Percentiles rank a stretch among this genome's conserved stretches.
Conservation (phyloP, 495 filamentous ascomycete genomes). For the Penicillium paradoxum region DNA sequence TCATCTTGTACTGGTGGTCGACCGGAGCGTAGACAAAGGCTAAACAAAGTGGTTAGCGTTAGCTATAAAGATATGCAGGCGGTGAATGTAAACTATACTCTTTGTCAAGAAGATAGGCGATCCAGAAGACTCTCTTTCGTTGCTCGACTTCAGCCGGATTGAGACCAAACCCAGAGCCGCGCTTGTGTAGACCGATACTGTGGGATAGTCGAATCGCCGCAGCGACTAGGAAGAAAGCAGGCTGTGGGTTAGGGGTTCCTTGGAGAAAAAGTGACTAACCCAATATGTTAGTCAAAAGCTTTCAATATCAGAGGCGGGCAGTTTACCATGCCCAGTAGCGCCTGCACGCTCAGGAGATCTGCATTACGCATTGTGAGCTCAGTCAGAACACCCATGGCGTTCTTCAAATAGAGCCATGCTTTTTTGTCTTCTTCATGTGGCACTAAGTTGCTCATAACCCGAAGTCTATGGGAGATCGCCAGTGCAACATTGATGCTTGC, state of each 20-base stretch:
- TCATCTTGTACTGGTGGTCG: constrained; percentile 93
- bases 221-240: constrained; percentile 87
- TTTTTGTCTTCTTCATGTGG: constrained; percentile 87
- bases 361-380: constrained; percentile 95
- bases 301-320: not conserved
- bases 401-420: constrained; percentile 93
- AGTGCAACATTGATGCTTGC: constrained; percentile 91
- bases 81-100: constrained; percentile 48
- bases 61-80: not conserved
- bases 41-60: constrained; percentile 25
- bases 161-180: constrained; percentile 83
- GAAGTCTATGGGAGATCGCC: constrained; percentile 83
- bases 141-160: constrained; percentile 91
- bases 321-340: constrained; percentile 81
- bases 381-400: constrained; percentile 85
- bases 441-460: constrained; percentile 93
- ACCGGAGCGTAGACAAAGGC: constrained; percentile 84
- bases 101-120: constrained; percentile 93
- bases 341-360: constrained; percentile 94
- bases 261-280: constrained; percentile 80
- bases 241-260: constrained; percentile 94
- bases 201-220: constrained; percentile 89
- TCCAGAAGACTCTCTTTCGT: constrained; percentile 96
- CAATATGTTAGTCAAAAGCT: constrained; percentile 3
- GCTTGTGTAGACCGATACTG: constrained; percentile 92